These are phyloP conservation scores for Hypomontagnella submonticulosa DNA, from an alignment of 495 filamentous ascomycete species.

Conservation along the genomic window DNA sequence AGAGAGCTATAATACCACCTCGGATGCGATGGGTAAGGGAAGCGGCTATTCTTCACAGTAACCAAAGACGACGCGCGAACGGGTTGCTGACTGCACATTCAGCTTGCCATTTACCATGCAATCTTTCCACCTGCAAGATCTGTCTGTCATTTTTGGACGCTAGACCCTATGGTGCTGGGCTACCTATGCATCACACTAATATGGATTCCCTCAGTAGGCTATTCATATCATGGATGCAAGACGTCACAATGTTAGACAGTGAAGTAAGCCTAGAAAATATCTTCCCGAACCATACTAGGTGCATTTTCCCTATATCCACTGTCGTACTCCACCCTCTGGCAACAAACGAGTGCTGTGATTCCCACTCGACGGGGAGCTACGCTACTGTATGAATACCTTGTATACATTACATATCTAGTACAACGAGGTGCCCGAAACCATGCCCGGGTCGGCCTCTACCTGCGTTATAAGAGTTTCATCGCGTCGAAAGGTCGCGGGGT, in stretches of 20 bases:
- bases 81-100: constrained; percentile 39
- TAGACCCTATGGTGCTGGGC: constrained; percentile 31
- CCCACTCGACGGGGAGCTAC: constrained; percentile 20
- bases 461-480: constrained; percentile 36
- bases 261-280: constrained; percentile 3
- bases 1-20: constrained; percentile 7
- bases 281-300: constrained; percentile 28
- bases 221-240: constrained; percentile 23
- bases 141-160: constrained; percentile 24
- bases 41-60: constrained; percentile 33
- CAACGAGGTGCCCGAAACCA: constrained; percentile 20
- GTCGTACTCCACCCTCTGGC: constrained; percentile 25
- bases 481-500: constrained; percentile 27
- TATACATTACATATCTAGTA: constrained; percentile 5
- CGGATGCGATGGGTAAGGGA: constrained; percentile 41
- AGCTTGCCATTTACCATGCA: constrained; percentile 22
- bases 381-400: constrained; percentile 9
- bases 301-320: constrained; percentile 12
- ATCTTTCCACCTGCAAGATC: constrained; percentile 30
- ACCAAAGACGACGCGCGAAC: constrained; percentile 31
- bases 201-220: constrained; percentile 17
- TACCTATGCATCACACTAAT: background rate
- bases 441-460: constrained; percentile 13
- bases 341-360: constrained; percentile 24
- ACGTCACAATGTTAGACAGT: constrained; percentile 18